phyloP scores from a whole-genome alignment of 1,284 basidiomycete genomes.

The Blastosporella zonata region DNA sequence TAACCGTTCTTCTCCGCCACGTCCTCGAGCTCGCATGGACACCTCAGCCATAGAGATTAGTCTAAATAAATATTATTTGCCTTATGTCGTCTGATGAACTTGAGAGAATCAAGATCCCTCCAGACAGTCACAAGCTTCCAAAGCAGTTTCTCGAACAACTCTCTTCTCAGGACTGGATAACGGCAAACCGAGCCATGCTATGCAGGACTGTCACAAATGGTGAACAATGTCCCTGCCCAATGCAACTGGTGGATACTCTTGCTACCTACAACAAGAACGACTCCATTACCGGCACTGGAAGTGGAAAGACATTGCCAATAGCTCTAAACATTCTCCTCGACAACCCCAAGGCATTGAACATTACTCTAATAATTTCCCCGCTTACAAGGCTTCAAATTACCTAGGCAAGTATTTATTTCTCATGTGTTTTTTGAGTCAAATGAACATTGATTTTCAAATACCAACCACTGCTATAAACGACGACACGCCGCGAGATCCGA shows the following conservation, averaged over 20 bases:
- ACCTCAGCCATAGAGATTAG: not conserved
- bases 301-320: slow-evolving; percentile 26
- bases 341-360: slow-evolving; percentile 9
- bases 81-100: not conserved
- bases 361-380: slow-evolving; percentile 25
- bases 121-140: not conserved
- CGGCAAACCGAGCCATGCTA: slow-evolving; percentile 10
- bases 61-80: not conserved
- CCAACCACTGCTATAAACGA: slow-evolving; percentile 27
- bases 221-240: slow-evolving; percentile 11
- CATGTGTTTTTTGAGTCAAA: not conserved
- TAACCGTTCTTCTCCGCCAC: not conserved
- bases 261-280: slow-evolving; percentile 14
- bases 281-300: slow-evolving; percentile 23
- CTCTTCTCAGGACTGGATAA: not conserved
- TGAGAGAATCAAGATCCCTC: not conserved
- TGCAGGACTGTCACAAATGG: slow-evolving; percentile 11
- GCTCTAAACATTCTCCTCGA: slow-evolving; percentile 22
- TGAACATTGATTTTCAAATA: slow-evolving; percentile 13
- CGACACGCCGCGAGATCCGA: slow-evolving; percentile 23
- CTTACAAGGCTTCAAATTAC: slow-evolving; percentile 26
- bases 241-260: slow-evolving; percentile 18
- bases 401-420: slow-evolving; percentile 16
- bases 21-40: not conserved
- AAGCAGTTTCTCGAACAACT: not conserved